Percentiles rank a stretch among this genome's conserved stretches.
Conservation (phyloP, 2,329 filamentous ascomycete genomes). For the Trichoderma sp. region DNA sequence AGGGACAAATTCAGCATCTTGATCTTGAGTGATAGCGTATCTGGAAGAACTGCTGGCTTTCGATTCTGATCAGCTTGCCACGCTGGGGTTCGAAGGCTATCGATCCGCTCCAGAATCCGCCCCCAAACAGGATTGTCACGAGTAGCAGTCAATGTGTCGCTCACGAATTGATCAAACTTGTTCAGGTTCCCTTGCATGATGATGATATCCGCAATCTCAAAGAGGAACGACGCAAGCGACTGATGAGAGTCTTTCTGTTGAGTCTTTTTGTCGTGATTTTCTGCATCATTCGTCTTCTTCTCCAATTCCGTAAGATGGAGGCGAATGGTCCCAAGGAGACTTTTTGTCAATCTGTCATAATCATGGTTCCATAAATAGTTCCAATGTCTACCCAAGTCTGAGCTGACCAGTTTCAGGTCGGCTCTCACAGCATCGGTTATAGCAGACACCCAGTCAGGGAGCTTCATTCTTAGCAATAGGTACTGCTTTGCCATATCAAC, state of each 20-base stretch:
- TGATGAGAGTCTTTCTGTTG: background rate
- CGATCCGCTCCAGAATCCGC: background rate
- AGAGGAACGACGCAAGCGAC: background rate
- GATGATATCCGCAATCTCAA: background rate
- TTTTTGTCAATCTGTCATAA: background rate
- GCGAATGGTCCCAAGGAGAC: background rate
- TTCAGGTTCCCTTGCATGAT: background rate
- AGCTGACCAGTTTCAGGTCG: slow-evolving; percentile 27
- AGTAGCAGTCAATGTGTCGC: background rate
- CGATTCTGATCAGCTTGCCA: slow-evolving; percentile 2
- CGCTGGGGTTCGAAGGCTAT: slow-evolving; percentile 13
- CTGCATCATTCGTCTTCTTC: background rate
- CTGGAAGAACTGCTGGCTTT: background rate
- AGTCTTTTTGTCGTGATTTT: background rate
- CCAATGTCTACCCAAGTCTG: slow-evolving; percentile 35
- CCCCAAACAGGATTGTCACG: background rate
- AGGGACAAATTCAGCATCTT: background rate
- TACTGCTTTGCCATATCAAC: background rate
- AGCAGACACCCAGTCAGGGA: slow-evolving; percentile 24
- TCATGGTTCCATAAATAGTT: slow-evolving; percentile 25
- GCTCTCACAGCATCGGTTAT: slow-evolving; percentile 29
- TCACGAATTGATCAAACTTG: background rate
- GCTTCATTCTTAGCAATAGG: slow-evolving; percentile 27
- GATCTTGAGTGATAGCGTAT: slow-evolving; percentile 3
- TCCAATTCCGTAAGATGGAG: background rate